Evolutionary conservation across 176 grass and related monocot species (phyloP).

Genomic region (Avena insularis): DNA sequence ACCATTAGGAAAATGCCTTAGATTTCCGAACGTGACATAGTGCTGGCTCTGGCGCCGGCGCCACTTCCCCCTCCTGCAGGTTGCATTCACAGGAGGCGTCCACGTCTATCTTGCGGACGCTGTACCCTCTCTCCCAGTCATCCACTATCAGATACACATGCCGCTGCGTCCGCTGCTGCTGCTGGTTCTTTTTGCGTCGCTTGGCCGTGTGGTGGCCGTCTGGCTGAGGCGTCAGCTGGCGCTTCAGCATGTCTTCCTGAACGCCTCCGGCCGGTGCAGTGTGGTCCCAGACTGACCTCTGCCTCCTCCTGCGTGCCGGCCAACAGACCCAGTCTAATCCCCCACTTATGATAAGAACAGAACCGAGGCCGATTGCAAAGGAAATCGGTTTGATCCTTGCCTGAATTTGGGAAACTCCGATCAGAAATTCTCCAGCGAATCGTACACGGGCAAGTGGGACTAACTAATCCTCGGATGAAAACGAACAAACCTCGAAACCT

Average conservation of each 20-base stretch:
- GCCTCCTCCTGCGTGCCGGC: too few relatives aligned
- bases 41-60: too few relatives aligned
- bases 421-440: neutral
- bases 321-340: neutral
- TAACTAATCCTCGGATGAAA: too few relatives aligned
- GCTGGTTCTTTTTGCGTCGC: too few relatives aligned
- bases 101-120: constrained; percentile 11
- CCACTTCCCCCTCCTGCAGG: neutral
- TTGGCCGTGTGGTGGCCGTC: neutral
- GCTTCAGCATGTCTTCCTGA: neutral
- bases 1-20: too few relatives aligned
- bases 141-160: constrained; percentile 28
- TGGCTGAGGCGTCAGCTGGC: neutral
- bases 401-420: neutral
- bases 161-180: neutral
- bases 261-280: neutral
- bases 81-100: neutral
- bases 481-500: too few relatives aligned
- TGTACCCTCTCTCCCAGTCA: constrained; percentile 31
- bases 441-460: neutral
- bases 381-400: too few relatives aligned
- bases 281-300: neutral
- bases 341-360: neutral
- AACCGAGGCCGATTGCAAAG: neutral
- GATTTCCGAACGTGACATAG: too few relatives aligned